Evolutionary conservation across 2,329 filamentous ascomycete species (phyloP).

Genomic region (Calycina herbarum): DNA sequence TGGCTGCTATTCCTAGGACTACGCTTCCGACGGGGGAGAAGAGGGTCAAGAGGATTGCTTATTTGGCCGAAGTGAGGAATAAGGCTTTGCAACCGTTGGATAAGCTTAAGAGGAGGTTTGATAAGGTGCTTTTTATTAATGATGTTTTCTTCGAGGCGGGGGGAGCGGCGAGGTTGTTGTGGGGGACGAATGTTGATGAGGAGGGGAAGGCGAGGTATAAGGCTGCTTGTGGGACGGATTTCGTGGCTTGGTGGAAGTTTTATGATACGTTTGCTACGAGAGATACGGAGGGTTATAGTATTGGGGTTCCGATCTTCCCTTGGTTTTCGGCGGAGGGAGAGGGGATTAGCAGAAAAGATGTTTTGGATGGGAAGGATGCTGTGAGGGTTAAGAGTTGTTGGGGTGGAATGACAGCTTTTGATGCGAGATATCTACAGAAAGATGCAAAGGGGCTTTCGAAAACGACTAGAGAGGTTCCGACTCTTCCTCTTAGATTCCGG

Average conservation of each 20-base stretch:
- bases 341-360: conserved; percentile 59
- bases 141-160: conserved; percentile 57
- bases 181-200: conserved; percentile 57
- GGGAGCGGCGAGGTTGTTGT: conserved; percentile 59
- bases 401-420: conserved; percentile 73
- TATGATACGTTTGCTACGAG: conserved; percentile 75
- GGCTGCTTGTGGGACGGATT: conserved; percentile 71
- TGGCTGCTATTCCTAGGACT: conserved; percentile 57
- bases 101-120: conserved; percentile 46
- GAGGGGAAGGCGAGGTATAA: conserved; percentile 58
- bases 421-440: conserved; percentile 58
- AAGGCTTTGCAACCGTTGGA: conserved; percentile 65
- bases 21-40: conserved; percentile 61
- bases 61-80: conserved; percentile 72
- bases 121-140: conserved; percentile 65
- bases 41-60: conserved; percentile 72
- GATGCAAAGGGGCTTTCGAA: not conserved
- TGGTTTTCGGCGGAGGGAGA: conserved; percentile 59
- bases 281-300: conserved; percentile 62
- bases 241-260: conserved; percentile 64
- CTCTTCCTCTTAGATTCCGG: conserved; percentile 46
- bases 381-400: conserved; percentile 74
- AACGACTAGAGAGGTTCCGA: conserved; percentile 3
- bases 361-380: conserved; percentile 59
- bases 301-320: conserved; percentile 66